phyloP scores from a whole-genome alignment of 352 stramenopile species.

The Phytophthora fragariae region DNA sequence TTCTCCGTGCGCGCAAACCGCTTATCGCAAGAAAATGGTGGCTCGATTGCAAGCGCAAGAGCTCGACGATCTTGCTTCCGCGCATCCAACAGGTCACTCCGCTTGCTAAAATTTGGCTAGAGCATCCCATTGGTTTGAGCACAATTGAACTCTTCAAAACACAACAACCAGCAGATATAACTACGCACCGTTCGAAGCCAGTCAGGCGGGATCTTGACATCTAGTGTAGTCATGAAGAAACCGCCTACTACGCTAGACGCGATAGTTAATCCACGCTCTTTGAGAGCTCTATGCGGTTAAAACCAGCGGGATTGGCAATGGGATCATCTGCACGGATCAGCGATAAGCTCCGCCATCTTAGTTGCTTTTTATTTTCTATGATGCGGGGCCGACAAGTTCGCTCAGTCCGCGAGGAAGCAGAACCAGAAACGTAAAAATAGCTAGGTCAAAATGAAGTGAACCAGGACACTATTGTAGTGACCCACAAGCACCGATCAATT shows the following conservation, averaged over 20 bases:
- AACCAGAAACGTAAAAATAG: slow-evolving; percentile 31
- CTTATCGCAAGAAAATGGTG: slow-evolving; percentile 41
- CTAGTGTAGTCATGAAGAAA: slow-evolving; percentile 37
- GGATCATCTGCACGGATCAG: neutral
- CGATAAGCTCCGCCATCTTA: neutral
- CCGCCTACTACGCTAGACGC: neutral
- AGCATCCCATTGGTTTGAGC: neutral
- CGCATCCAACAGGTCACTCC: slow-evolving; percentile 57
- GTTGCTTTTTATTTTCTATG: neutral
- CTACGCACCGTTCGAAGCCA: slow-evolving; percentile 54
- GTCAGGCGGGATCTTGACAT: slow-evolving; percentile 60
- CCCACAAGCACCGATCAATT: no score
- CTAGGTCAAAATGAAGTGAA: neutral
- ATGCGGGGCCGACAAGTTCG: neutral
- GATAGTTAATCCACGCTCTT: neutral
- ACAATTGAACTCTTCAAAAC: neutral
- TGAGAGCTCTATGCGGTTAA: neutral
- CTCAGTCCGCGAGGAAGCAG: slow-evolving; percentile 22
- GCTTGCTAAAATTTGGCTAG: slow-evolving; percentile 52
- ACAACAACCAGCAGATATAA: neutral
- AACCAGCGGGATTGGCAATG: slow-evolving; percentile 19
- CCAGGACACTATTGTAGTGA: no score
- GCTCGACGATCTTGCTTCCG: slow-evolving; percentile 50
- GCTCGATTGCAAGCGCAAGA: slow-evolving; percentile 41
- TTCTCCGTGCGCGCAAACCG: slow-evolving; percentile 55